Percentiles rank a stretch among this genome's conserved stretches.
phyloP scores from a whole-genome alignment of 441 rosid species.

The Croton setiger region DNA sequence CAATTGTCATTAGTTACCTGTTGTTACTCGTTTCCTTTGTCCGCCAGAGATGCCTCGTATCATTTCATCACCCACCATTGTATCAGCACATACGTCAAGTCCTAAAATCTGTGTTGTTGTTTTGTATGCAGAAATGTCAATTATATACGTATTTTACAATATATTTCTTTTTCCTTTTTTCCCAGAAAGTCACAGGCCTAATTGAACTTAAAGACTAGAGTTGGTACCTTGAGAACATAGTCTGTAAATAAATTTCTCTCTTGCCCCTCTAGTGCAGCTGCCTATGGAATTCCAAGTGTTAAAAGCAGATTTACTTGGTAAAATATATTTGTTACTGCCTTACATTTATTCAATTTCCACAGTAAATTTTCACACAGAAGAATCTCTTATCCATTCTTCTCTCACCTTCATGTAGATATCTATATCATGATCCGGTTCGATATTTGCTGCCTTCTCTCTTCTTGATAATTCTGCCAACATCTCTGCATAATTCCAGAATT shows the following conservation, averaged over 20 bases:
- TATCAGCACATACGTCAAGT: conserved; percentile 57
- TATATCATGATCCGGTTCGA: conserved; percentile 64
- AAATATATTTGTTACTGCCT: neutral
- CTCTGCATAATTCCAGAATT: conserved; percentile 32
- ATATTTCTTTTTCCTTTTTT: neutral
- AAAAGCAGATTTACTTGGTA: neutral
- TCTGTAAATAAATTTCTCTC: conserved; percentile 47
- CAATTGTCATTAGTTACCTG: conserved; percentile 33
- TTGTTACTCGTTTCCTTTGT: conserved; percentile 57
- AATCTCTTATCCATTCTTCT: conserved; percentile 7
- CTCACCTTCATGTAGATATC: conserved; percentile 63
- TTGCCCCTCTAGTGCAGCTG: conserved; percentile 55
- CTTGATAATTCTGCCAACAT: conserved; percentile 53
- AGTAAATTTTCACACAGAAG: neutral
- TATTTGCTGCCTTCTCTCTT: conserved; percentile 58
- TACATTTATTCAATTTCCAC: neutral
- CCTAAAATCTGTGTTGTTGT: conserved; percentile 47
- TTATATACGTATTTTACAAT: neutral
- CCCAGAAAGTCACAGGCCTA: conserved; percentile 1
- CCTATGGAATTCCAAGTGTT: conserved; percentile 32
- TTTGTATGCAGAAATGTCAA: neutral
- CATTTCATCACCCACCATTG: conserved; percentile 64
- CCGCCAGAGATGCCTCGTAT: conserved; percentile 64
- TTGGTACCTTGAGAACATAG: conserved; percentile 52
- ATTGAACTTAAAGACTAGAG: neutral